Evolutionary conservation across 108 stramenopile species (phyloP).

Genomic region (Cylindrotheca closterium): DNA sequence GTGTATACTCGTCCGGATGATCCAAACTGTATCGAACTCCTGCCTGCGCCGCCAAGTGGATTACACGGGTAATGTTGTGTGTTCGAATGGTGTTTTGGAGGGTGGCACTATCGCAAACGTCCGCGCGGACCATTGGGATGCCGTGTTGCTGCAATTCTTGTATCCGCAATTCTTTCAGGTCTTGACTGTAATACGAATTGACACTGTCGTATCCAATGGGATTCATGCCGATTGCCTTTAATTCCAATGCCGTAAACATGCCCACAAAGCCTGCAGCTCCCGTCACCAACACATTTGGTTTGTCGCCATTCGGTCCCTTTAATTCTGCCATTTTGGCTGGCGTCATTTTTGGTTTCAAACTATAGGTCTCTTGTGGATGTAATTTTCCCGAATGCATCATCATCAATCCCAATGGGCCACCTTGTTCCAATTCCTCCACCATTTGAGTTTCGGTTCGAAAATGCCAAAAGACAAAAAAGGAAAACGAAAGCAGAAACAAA

Average conservation of each 20-base stretch:
- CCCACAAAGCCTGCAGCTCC: slow-evolving; percentile 40
- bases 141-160: slow-evolving; percentile 15
- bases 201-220: slow-evolving; percentile 41
- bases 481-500: too few species aligned
- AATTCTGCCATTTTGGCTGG: not conserved
- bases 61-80: slow-evolving; percentile 37
- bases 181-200: slow-evolving; percentile 27
- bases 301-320: slow-evolving; percentile 32
- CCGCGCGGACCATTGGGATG: slow-evolving; percentile 29
- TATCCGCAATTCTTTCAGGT: slow-evolving; percentile 28
- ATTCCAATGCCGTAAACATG: slow-evolving; percentile 33
- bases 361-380: slow-evolving; percentile 12
- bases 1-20: slow-evolving; percentile 35
- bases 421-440: not conserved
- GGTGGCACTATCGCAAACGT: slow-evolving; percentile 29
- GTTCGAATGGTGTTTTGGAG: slow-evolving; percentile 24
- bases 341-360: slow-evolving; percentile 6
- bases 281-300: slow-evolving; percentile 36
- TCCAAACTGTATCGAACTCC: slow-evolving; percentile 43
- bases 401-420: too few species aligned
- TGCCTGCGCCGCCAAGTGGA: slow-evolving; percentile 42
- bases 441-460: not conserved
- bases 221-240: slow-evolving; percentile 32
- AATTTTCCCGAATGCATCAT: not conserved
- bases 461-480: not conserved